phyloP scores from a whole-genome alignment of 768 basidiomycete species.

The Phanerodontia chrysosporium region DNA sequence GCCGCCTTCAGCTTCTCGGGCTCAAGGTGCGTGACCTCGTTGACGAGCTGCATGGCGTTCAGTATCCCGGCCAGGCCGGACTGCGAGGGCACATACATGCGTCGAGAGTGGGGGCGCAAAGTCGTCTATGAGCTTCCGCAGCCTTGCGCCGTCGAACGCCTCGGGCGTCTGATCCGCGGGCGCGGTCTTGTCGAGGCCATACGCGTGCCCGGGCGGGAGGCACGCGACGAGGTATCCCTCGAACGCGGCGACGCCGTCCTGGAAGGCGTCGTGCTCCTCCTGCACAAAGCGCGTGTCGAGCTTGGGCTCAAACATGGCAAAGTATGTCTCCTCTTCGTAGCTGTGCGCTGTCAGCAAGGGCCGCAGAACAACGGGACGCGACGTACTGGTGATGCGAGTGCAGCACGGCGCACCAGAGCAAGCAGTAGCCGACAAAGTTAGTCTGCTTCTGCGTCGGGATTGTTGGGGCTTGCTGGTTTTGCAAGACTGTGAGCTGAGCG shows the following conservation, averaged over 20 bases:
- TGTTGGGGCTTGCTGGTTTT: too few relatives aligned
- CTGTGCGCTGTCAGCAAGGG: not conserved
- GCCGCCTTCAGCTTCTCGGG: constrained; percentile 13
- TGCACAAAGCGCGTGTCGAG: constrained; percentile 6
- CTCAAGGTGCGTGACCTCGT: constrained; percentile 13
- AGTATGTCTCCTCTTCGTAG: constrained; percentile 11
- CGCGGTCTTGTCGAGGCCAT: constrained; percentile 8
- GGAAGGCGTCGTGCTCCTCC: constrained; percentile 9
- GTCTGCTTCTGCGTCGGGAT: constrained; percentile 4
- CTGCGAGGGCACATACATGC: not conserved
- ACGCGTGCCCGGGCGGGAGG: constrained; percentile 6
- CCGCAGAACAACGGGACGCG: not conserved
- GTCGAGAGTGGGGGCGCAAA: constrained; percentile 3
- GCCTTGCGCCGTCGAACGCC: constrained; percentile 5
- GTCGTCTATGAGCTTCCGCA: constrained; percentile 6
- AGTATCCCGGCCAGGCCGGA: not conserved
- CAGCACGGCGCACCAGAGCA: constrained; percentile 6
- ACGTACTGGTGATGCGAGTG: constrained; percentile 11
- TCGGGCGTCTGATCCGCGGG: not conserved
- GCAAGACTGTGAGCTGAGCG: too few relatives aligned
- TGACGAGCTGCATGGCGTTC: constrained; percentile 1
- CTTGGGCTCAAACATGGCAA: constrained; percentile 12
- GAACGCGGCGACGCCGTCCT: constrained; percentile 1
- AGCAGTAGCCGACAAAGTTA: constrained; percentile 9
- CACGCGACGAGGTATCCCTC: constrained; percentile 9